Conservation (phyloP, 495 filamentous ascomycete genomes). For the Aspergillus sparsus region DNA sequence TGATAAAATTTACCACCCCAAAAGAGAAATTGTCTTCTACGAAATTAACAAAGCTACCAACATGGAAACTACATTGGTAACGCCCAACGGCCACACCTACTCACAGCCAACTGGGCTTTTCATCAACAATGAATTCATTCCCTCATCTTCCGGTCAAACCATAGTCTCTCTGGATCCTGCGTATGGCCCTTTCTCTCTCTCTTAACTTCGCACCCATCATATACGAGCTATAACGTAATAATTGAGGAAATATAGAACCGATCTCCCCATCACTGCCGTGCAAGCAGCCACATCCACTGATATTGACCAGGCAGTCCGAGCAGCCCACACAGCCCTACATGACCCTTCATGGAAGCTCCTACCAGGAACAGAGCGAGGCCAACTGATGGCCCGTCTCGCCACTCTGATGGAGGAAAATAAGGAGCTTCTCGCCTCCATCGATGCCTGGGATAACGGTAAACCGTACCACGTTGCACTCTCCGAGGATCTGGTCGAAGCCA, state of each 20-base stretch:
- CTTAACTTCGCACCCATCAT: neutral
- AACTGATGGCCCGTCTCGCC: conserved; percentile 71
- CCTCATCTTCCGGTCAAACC: conserved; percentile 67
- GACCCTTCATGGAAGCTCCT: conserved; percentile 78
- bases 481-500: conserved; percentile 72
- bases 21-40: no score
- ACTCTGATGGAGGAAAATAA: conserved; percentile 68
- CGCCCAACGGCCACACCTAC: conserved; percentile 85
- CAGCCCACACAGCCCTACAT: conserved; percentile 78
- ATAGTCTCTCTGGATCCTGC: conserved; percentile 76
- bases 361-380: conserved; percentile 69
- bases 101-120: conserved; percentile 81
- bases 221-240: neutral
- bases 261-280: conserved; percentile 80
- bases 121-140: conserved; percentile 93
- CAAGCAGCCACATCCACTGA: conserved; percentile 77
- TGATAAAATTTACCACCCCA: no score
- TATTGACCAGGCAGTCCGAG: conserved; percentile 80
- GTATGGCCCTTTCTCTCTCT: conserved; percentile 51
- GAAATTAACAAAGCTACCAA: neutral
- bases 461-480: conserved; percentile 71
- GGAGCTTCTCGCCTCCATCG: conserved; percentile 81
- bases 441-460: conserved; percentile 93
- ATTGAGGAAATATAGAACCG: conserved; percentile 59
- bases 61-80: conserved; percentile 60